Conservation (phyloP, 768 basidiomycete genomes). For the Russula olivacea region DNA sequence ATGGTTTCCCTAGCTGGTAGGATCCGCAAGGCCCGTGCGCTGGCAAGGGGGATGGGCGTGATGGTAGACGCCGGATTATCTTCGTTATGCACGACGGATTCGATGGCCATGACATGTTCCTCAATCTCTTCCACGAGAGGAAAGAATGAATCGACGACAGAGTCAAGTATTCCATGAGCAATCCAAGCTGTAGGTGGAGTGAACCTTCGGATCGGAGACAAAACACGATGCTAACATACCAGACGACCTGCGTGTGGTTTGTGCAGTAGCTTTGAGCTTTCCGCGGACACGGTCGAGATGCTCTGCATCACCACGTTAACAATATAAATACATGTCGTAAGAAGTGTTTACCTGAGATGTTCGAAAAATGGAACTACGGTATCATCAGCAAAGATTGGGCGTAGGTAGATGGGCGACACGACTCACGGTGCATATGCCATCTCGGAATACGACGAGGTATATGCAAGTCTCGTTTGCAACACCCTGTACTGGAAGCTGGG, state of each 20-base stretch:
- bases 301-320: conserved; percentile 38
- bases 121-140: conserved; percentile 80
- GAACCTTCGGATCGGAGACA: neutral
- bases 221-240: conserved; percentile 38
- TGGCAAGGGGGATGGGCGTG: neutral
- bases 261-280: conserved; percentile 58
- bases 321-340: conserved; percentile 6
- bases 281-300: conserved; percentile 73
- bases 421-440: conserved; percentile 75
- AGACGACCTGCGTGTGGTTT: conserved; percentile 62
- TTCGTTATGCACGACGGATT: conserved; percentile 54
- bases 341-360: conserved; percentile 54
- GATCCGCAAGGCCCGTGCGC: neutral
- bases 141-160: conserved; percentile 91
- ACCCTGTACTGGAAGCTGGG: conserved; percentile 34
- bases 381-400: neutral
- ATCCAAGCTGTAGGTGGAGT: conserved; percentile 67
- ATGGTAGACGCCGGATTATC: conserved; percentile 5
- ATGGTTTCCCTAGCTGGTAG: neutral
- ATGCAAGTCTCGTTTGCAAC: conserved; percentile 70
- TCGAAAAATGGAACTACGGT: conserved; percentile 80
- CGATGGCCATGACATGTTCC: conserved; percentile 38
- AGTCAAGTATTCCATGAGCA: conserved; percentile 86
- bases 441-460: conserved; percentile 85
- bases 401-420: neutral